These are phyloP conservation scores for Onygena corvina DNA, from an alignment of 2,329 filamentous ascomycete species.

Conservation along the genomic window DNA sequence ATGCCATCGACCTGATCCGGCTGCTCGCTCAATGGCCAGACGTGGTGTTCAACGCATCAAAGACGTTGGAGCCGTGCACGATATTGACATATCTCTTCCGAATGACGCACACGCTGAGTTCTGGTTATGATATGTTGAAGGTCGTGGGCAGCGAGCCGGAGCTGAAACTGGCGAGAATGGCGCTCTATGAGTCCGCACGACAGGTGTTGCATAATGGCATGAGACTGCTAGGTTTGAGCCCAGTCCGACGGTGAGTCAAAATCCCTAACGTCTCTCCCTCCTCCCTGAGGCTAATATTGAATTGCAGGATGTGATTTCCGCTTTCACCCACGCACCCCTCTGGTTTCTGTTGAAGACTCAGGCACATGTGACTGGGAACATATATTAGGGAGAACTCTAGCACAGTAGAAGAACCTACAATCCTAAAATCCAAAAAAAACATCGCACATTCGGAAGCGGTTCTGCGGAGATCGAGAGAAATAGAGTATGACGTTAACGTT, in stretches of 20 bases:
- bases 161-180: conserved; percentile 47
- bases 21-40: conserved; percentile 54
- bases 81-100: conserved; percentile 57
- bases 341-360: not conserved
- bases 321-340: not conserved
- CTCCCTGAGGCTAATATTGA: not conserved
- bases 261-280: not conserved
- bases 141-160: conserved; percentile 49
- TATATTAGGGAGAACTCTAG: too few relatives aligned
- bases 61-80: conserved; percentile 54
- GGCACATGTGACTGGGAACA: too few relatives aligned
- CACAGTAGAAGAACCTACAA: not conserved
- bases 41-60: conserved; percentile 49
- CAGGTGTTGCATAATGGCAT: conserved; percentile 56
- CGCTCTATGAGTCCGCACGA: conserved; percentile 50
- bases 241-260: conserved; percentile 43
- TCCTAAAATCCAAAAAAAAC: not conserved
- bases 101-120: conserved; percentile 51
- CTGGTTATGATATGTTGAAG: conserved; percentile 51
- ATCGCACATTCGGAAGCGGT: not conserved
- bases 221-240: conserved; percentile 52
- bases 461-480: too few relatives aligned
- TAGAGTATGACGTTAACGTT: not conserved
- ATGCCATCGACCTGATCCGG: conserved; percentile 51
- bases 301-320: not conserved